Evolutionary conservation across 2,329 filamentous ascomycete species (phyloP), one percentile per base, ranked within the genome.

Genomic region (Xylariaceae sp.): DNA sequence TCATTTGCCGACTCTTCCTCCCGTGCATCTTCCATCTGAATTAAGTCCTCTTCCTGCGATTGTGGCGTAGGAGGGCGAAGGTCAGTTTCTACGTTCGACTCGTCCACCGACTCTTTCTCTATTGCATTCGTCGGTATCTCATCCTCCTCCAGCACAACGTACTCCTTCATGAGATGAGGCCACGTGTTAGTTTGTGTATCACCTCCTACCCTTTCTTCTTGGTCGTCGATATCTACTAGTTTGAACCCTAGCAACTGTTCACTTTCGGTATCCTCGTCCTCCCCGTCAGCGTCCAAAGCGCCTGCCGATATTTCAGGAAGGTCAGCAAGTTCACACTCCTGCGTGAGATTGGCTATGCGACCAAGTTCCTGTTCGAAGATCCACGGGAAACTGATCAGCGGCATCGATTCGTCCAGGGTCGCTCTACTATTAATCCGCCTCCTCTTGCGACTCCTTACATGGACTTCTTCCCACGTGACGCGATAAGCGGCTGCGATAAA

Each of bases 321-420:
- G 31, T 50, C 48, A 8, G 64, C 58, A 35, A 67, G 47, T 32
- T 59, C 59, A 30, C 56, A 60, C 5, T 59, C 41, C 30, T 51
- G 77, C 76, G 80, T 56, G n/a, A 59, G 47, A 12, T 50, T 81
- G 1, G 87, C 88, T 62, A 95, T 84, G 47, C 78, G 78, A 1
- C 87, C 85, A 3, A 95, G 75, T 56, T 90, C 80, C 44, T 80
- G 78, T 9, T 84, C 78, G 60, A 97, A 95, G 1, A 97, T 75
- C 94, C 94, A 99, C 0, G 94, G 92, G 64, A 96, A 97, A 56
- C 87, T 94, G 63, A 96, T 94, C 6, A 97, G 74, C 0, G 94
- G 92, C 77, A 91, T 86, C 12, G 42, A 40, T 43, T 2, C 74
- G 72, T 6, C 74, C 74, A 2, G 75, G 65, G 8, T 70, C 72